phyloP scores from a whole-genome alignment of 495 filamentous ascomycete genomes.

The Xylaria venustula region DNA sequence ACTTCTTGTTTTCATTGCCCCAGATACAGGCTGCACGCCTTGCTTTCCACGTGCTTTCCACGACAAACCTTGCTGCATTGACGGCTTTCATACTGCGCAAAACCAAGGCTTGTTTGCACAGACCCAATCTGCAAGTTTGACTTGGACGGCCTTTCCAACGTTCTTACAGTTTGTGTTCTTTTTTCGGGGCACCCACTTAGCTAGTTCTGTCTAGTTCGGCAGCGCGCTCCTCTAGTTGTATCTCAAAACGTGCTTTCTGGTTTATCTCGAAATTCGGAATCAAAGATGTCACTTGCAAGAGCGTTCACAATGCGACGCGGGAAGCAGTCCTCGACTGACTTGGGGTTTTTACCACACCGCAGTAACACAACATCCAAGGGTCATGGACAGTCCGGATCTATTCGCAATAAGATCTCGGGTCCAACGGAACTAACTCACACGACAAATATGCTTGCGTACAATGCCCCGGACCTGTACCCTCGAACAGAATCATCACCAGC shows the following conservation, averaged over 20 bases:
- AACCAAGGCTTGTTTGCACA: neutral
- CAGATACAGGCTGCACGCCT: neutral
- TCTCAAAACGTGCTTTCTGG: neutral
- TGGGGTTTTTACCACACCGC: slow-evolving; percentile 38
- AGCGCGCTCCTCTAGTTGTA: neutral
- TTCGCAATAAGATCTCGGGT: slow-evolving; percentile 74
- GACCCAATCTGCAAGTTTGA: neutral
- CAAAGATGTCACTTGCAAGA: slow-evolving; percentile 58
- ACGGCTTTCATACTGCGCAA: neutral
- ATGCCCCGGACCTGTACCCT: slow-evolving; percentile 75
- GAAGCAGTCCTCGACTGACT: slow-evolving; percentile 42
- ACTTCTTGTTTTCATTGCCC: neutral
- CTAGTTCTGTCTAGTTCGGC: neutral
- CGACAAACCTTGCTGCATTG: neutral
- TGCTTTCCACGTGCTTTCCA: neutral
- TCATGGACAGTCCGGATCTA: slow-evolving; percentile 27
- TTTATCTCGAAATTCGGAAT: neutral
- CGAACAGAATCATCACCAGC: slow-evolving; percentile 52
- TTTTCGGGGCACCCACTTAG: neutral
- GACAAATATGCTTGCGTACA: slow-evolving; percentile 94
- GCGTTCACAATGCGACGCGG: slow-evolving; percentile 62
- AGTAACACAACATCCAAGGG: slow-evolving; percentile 45
- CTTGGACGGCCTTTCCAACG: neutral
- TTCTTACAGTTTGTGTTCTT: neutral
- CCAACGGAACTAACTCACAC: slow-evolving; percentile 87